Evolutionary conservation across 2,329 filamentous ascomycete genomes (phyloP), one percentile per base, ranked within the genome.

Genomic region (Verticillium longisporum): DNA sequence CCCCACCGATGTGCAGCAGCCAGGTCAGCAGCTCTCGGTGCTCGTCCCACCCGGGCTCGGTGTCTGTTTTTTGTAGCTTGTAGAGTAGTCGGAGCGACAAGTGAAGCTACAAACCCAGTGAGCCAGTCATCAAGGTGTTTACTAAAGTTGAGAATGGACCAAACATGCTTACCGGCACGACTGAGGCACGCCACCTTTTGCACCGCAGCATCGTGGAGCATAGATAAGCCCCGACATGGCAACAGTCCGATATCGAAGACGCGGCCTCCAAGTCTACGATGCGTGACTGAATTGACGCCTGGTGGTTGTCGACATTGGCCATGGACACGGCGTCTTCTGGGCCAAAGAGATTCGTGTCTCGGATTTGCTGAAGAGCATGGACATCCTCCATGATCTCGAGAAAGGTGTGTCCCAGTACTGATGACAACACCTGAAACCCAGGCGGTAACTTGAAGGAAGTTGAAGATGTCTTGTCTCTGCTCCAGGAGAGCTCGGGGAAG

Each of bases 261-360:
- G 14, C 2, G 10, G 64, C 65, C 4, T 63, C 61, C 3, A 77
- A 62, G 7, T 57, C 54, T 2, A 67, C 67, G 0, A 79, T 66
- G 36, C 75, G 69, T 0, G 76, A 78, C 41, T 79, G 76, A 13
- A 79, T 75, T 2, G 72, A 78, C 45, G 76, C 77, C 38, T 69
- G 70, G 9, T 78, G 76, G 37, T 75, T 75, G 45, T 79, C 69
- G 31, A 79, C 71, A 9, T 64, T 62, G 50, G 69, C 62, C 63
- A 77, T 73, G 2, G 65, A 62, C 1, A 70, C 56, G 0, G 58
- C 56, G 38, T 74, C 68, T 1, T 65, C 64, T 0, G 4, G 62
- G 0, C 14, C 58, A 33, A 66, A 67, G 33, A 56, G 9, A 13
- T 66, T 9, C 21, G 59, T 53, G 1, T 78, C 71, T 60, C 77